Conservation (phyloP, 1,139 yeast genomes). For the Geotrichum aggregatum region DNA sequence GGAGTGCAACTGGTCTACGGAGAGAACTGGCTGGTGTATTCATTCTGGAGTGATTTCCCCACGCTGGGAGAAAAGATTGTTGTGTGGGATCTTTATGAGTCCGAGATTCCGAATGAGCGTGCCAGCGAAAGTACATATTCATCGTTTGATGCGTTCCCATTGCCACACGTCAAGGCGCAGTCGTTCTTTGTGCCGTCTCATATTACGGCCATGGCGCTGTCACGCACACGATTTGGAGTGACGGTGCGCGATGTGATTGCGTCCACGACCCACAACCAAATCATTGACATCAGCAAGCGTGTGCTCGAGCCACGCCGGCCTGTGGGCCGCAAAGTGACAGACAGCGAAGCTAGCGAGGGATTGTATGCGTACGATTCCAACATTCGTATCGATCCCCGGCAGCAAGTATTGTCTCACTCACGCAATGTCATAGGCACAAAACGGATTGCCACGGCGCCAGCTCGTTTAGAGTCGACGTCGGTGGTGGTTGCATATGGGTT, state of each 20-base stretch:
- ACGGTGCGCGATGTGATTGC: conserved; percentile 65
- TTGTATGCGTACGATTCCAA: conserved; percentile 54
- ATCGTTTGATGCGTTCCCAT: conserved; percentile 38
- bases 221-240: conserved; percentile 70
- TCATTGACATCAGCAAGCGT: conserved; percentile 65
- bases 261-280: conserved; percentile 54
- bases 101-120: conserved; percentile 48
- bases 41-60: conserved; percentile 55
- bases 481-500: conserved; percentile 60
- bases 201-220: conserved; percentile 50
- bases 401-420: conserved; percentile 42
- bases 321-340: conserved; percentile 50
- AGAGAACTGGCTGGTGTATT: conserved; percentile 79
- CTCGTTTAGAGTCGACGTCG: conserved; percentile 77
- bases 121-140: conserved; percentile 36
- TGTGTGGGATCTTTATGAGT: conserved; percentile 76
- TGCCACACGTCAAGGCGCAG: conserved; percentile 49
- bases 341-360: conserved; percentile 57
- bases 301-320: conserved; percentile 38
- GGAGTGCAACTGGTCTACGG: conserved; percentile 59
- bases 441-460: conserved; percentile 49
- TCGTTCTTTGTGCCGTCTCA: conserved; percentile 55
- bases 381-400: conserved; percentile 49
- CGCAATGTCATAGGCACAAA: conserved; percentile 37
- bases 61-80: conserved; percentile 55